phyloP scores from a whole-genome alignment of 441 rosid species.

The Populus hybrid region DNA sequence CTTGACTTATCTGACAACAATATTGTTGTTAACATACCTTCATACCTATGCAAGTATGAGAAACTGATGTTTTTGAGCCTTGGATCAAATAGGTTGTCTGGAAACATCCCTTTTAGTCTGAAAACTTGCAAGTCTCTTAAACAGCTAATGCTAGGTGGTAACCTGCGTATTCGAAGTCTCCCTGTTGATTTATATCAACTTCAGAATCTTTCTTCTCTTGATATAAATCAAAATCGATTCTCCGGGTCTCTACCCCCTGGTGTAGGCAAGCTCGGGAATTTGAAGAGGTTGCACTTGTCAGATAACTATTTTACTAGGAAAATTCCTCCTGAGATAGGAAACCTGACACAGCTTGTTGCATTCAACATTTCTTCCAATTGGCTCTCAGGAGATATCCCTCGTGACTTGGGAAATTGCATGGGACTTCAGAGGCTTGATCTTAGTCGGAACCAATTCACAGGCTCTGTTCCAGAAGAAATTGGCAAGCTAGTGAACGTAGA shows the following conservation, averaged over 20 bases:
- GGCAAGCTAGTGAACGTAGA: background rate
- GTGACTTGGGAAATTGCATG: background rate
- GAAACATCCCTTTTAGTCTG: background rate
- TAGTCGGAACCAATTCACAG: background rate
- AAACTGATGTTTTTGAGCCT: background rate
- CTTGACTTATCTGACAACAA: background rate
- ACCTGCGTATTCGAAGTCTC: background rate
- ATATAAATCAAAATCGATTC: background rate
- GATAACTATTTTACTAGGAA: background rate
- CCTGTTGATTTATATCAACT: background rate
- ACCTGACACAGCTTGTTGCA: background rate
- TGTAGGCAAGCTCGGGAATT: background rate
- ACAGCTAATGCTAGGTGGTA: background rate
- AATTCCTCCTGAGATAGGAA: background rate
- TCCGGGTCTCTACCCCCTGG: background rate
- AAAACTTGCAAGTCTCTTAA: background rate
- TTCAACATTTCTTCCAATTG: background rate
- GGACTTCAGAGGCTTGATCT: background rate
- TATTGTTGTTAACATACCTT: background rate
- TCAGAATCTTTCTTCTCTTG: background rate
- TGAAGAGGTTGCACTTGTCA: background rate
- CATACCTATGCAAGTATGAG: background rate
- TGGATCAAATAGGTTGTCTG: background rate
- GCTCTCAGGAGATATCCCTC: background rate
- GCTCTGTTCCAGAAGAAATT: background rate